Evolutionary conservation across 2,329 filamentous ascomycete genomes (phyloP).

Genomic region (Myriosclerotinia scirpicola): DNA sequence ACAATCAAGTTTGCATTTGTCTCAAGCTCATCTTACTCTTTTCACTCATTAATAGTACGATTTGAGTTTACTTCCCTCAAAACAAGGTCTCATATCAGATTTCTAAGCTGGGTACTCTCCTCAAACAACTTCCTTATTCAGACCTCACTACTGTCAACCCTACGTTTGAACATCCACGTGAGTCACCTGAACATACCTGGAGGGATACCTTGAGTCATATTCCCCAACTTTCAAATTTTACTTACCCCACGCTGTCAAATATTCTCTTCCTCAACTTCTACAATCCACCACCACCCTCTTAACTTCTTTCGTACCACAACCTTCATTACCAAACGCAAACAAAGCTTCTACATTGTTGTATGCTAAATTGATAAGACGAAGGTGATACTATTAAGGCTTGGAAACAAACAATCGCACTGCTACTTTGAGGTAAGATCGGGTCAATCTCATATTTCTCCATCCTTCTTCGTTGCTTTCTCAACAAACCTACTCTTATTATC

Average conservation of each 20-base stretch:
- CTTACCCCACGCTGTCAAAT: not conserved
- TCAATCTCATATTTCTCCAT: not conserved
- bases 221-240: not conserved
- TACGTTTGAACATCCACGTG: not conserved
- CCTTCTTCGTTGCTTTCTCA: not conserved
- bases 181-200: not conserved
- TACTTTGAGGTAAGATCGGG: constrained; percentile 15
- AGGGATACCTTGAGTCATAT: not conserved
- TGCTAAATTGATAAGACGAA: not conserved
- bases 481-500: not conserved
- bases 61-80: not conserved
- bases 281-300: not conserved
- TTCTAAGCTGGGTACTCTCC: not conserved
- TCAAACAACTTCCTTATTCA: not conserved
- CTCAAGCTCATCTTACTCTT: not conserved
- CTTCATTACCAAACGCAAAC: not conserved
- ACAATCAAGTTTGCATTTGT: not conserved
- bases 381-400: not conserved
- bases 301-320: not conserved
- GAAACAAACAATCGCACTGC: not conserved
- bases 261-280: not conserved
- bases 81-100: not conserved
- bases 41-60: not conserved
- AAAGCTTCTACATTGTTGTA: not conserved
- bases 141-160: not conserved